Evolutionary conservation across 257 asterid species (phyloP).

Genomic region (Fraxinus americana): DNA sequence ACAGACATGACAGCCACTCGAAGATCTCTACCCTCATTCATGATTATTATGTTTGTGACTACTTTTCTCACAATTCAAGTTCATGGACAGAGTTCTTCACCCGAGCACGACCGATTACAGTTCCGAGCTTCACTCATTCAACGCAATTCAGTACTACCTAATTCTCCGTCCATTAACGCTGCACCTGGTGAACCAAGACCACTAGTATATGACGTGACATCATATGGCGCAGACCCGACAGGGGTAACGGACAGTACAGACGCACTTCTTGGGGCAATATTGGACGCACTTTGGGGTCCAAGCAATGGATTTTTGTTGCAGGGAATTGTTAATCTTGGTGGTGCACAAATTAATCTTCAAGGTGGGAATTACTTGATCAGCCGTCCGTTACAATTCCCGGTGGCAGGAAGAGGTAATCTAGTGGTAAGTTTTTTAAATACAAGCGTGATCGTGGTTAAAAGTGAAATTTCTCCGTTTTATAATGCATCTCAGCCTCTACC

Average conservation of each 20-base stretch:
- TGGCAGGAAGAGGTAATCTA: constrained; percentile 70
- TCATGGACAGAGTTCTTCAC: constrained; percentile 21
- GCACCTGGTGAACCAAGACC: constrained; percentile 21
- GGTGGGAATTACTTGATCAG: constrained; percentile 84
- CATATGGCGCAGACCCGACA: constrained; percentile 90
- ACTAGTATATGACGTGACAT: constrained; percentile 56
- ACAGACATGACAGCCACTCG: constrained; percentile 14
- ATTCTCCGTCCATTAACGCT: background rate
- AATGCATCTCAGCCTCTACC: background rate
- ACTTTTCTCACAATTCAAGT: constrained; percentile 8
- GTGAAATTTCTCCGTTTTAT: background rate
- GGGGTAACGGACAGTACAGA: constrained; percentile 71
- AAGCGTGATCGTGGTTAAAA: background rate
- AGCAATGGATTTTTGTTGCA: constrained; percentile 51
- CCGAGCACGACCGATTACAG: constrained; percentile 19
- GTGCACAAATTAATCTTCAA: constrained; percentile 74
- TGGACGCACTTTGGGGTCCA: constrained; percentile 68
- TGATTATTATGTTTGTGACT: constrained; percentile 2
- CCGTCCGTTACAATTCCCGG: constrained; percentile 67
- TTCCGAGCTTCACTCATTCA: constrained; percentile 31
- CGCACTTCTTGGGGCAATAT: constrained; percentile 59
- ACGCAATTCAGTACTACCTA: constrained; percentile 12
- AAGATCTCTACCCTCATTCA: constrained; percentile 8
- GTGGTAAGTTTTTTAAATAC: constrained; percentile 43
- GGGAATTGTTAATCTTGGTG: constrained; percentile 81